Evolutionary conservation across 2,329 filamentous ascomycete genomes (phyloP).

Genomic region (Aspergillus sp.): DNA sequence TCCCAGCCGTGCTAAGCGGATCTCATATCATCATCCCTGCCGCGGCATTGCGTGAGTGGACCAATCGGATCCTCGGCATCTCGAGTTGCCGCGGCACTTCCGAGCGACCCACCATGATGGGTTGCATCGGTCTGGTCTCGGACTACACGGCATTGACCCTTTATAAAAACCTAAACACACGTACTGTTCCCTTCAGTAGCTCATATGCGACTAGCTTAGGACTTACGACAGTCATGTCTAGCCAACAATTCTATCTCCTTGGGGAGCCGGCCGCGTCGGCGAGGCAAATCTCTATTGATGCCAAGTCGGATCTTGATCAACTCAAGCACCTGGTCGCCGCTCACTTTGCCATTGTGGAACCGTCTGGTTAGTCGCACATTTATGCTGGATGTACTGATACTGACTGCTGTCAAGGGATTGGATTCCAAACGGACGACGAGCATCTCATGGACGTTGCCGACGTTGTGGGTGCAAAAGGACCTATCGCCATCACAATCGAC

Average conservation of each 20-base stretch:
- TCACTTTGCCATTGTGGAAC: constrained; percentile 38
- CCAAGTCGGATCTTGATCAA: constrained; percentile 23
- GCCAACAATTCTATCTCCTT: constrained; percentile 28
- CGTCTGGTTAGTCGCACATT: constrained; percentile 26
- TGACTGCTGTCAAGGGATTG: constrained; percentile 23
- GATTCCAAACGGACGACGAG: constrained; percentile 23
- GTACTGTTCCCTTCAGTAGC: not conserved
- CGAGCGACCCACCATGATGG: too few relatives aligned
- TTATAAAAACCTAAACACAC: not conserved
- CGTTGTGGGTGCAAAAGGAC: constrained; percentile 16
- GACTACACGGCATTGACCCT: too few relatives aligned
- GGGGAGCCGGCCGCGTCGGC: constrained; percentile 26
- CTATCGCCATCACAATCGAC: constrained; percentile 34
- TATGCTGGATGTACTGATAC: not conserved
- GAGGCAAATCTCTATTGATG: constrained; percentile 27
- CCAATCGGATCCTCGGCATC: too few relatives aligned
- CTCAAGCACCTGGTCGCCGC: constrained; percentile 31
- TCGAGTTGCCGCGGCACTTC: too few relatives aligned
- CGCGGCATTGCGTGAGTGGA: too few relatives aligned
- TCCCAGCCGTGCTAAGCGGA: too few relatives aligned
- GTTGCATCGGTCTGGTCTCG: too few relatives aligned
- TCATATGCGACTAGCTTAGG: not conserved
- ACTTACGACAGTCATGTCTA: constrained; percentile 16
- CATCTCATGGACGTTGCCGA: constrained; percentile 24
- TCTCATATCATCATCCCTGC: too few relatives aligned